Evolutionary conservation across 441 rosid species (phyloP).

Genomic region (Pelargonium citronellum): DNA sequence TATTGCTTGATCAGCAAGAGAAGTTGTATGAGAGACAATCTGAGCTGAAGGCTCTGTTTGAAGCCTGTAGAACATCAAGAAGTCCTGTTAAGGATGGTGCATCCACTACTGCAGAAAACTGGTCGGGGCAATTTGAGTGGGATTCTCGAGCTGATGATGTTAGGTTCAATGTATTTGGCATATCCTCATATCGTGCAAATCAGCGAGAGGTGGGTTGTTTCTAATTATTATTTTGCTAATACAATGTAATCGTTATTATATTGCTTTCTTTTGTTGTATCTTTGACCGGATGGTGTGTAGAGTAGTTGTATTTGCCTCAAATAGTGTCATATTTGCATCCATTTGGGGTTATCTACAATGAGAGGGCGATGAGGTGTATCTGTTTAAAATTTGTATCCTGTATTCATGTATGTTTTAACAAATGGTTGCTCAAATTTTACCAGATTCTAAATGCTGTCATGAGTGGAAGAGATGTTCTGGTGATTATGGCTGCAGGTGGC

Average conservation of each 20-base stretch:
- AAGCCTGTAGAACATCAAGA: slow-evolving; percentile 39
- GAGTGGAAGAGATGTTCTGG: slow-evolving; percentile 81
- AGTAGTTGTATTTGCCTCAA: background rate
- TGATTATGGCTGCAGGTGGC: slow-evolving; percentile 98
- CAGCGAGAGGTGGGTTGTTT: slow-evolving; percentile 62
- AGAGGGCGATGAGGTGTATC: background rate
- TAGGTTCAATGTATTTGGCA: slow-evolving; percentile 80
- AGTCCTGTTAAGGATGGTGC: slow-evolving; percentile 29
- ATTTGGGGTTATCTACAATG: background rate
- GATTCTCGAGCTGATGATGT: slow-evolving; percentile 71
- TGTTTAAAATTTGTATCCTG: background rate
- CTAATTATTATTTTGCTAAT: background rate
- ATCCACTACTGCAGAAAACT: slow-evolving; percentile 38
- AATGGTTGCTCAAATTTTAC: slow-evolving; percentile 3
- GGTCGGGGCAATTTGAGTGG: slow-evolving; percentile 80
- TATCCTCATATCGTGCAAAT: slow-evolving; percentile 71
- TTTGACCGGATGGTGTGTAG: too few species aligned
- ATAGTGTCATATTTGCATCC: background rate
- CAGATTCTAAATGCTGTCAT: slow-evolving; percentile 82
- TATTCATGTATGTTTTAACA: background rate
- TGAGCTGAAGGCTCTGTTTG: slow-evolving; percentile 54
- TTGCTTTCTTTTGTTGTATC: background rate
- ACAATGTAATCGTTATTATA: background rate
- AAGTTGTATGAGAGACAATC: slow-evolving; percentile 61
- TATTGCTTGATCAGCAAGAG: slow-evolving; percentile 65